phyloP scores from a whole-genome alignment of 495 filamentous ascomycete genomes.

The Neurospora sp. region DNA sequence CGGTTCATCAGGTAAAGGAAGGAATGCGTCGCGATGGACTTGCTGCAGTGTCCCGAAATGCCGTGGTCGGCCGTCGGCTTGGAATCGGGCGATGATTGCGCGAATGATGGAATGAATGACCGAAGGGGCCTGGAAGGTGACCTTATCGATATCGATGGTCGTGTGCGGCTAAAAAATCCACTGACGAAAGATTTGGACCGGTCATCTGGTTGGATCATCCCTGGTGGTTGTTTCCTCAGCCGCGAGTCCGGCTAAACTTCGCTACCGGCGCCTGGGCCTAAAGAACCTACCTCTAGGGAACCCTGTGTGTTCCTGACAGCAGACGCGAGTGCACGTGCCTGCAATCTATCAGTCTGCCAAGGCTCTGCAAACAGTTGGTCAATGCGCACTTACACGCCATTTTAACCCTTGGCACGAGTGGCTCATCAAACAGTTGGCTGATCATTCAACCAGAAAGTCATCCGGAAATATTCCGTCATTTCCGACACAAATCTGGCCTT shows the following conservation, averaged over 20 bases:
- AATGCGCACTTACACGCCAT: neutral
- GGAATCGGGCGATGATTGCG: neutral
- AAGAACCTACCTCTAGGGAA: neutral
- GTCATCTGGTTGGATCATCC: neutral
- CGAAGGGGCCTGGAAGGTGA: neutral
- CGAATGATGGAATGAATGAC: neutral
- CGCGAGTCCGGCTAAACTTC: neutral
- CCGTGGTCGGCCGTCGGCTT: neutral
- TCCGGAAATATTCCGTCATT: neutral
- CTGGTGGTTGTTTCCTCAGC: neutral
- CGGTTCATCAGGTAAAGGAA: constrained; percentile 20
- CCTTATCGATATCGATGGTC: neutral
- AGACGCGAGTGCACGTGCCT: neutral
- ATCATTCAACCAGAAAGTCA: neutral
- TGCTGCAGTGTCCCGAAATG: neutral
- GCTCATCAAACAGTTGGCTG: neutral
- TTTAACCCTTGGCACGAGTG: neutral
- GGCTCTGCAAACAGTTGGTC: neutral
- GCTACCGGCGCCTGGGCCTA: neutral
- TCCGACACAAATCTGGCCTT: neutral
- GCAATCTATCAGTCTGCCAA: neutral
- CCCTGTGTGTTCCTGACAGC: neutral
- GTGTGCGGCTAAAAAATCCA: neutral
- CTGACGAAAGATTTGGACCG: neutral
- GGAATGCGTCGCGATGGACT: constrained; percentile 7